Base-by-base conservation (phyloP, 1,284 basidiomycete species). In the Takashimella tepidaria region DNA sequence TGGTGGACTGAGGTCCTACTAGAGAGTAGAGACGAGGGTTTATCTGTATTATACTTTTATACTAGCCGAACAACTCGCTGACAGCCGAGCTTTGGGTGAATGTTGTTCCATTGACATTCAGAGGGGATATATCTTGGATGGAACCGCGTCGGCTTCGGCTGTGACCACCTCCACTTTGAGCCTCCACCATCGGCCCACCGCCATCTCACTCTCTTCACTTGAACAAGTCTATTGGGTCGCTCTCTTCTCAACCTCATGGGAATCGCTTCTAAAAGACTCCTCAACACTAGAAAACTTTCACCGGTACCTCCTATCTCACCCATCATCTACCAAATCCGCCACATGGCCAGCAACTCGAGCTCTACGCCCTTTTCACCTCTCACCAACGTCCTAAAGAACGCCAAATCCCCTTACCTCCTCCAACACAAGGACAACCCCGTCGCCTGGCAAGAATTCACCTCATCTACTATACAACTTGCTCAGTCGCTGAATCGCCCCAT, bases 371-470 rank as follows among this genome's bases (percentile, higher is more conserved):
- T 37, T 16, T 8, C 31, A 37, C 31, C 31, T 8, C 31, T 37
- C 31, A 16, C 19, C 24, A 79, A 79, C 56, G 66, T 73, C 2
- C 55, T 79, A n/a, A 63, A 64, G 2, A 61, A 72, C 3, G 70
- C 76, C 40, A 79, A 76, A 55, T 78, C 76, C 12, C 78, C 78
- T 0, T 79, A 79, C 56, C 64, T 79, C 4, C 61, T 79, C 12
- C 78, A 79, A 55, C 79, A 80, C 58, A 73, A 75, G 37, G 60
- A 73, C 16, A 79, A 79, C 53, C 78, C 78, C 2, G 78, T 78
- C 5, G 60, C 70, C 12, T 79, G 79, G 79, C 77, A 76, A 63
- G 76, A 79, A 61, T 79, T 76, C 74, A 72, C 68, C 4, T 60
- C 72, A 19, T 72, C 76, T 41, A 77, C 78, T 0, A 78, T 79